phyloP scores from a whole-genome alignment of 208 protist species.

The Leishmania martiniquensis region DNA sequence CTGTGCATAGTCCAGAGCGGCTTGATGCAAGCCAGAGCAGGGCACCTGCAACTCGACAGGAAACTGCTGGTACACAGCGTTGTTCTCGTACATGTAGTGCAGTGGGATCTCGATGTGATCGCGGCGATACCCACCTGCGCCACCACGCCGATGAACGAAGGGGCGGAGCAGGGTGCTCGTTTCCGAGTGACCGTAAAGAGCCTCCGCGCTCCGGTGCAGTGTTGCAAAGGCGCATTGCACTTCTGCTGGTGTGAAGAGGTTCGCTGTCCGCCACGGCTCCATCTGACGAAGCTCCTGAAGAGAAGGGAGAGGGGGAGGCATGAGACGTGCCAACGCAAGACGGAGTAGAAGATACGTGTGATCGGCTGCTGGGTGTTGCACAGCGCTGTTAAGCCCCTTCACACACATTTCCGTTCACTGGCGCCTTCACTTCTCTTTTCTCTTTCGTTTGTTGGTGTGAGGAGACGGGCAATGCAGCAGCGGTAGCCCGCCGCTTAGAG shows the following conservation, averaged over 20 bases:
- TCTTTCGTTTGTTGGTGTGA: neutral
- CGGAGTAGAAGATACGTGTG: neutral
- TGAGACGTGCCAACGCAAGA: neutral
- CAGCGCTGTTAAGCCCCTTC: neutral
- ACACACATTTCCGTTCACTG: neutral
- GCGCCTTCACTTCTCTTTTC: neutral
- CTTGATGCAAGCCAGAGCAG: conserved; percentile 37
- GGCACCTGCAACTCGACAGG: conserved; percentile 42
- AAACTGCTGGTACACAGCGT: conserved; percentile 16
- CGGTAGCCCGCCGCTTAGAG: too few relatives aligned
- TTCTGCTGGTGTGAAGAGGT: conserved; percentile 39
- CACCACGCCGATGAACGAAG: conserved; percentile 18
- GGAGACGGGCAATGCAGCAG: neutral
- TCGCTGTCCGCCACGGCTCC: conserved; percentile 23
- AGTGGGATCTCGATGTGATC: conserved; percentile 41
- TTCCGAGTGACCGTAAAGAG: neutral
- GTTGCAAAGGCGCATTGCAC: conserved; percentile 44
- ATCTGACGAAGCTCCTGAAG: neutral
- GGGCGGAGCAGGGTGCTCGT: conserved; percentile 3
- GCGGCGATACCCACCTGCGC: conserved; percentile 12
- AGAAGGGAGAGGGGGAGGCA: neutral
- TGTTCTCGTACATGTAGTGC: conserved; percentile 14
- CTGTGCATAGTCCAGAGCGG: conserved; percentile 36
- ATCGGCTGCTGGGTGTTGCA: neutral
- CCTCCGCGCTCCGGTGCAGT: conserved; percentile 17